A percentile compares a stretch with the other conserved stretches of the same genome.
phyloP scores from a whole-genome alignment of 1,284 basidiomycete genomes.

The Heterobasidion parviporum region DNA sequence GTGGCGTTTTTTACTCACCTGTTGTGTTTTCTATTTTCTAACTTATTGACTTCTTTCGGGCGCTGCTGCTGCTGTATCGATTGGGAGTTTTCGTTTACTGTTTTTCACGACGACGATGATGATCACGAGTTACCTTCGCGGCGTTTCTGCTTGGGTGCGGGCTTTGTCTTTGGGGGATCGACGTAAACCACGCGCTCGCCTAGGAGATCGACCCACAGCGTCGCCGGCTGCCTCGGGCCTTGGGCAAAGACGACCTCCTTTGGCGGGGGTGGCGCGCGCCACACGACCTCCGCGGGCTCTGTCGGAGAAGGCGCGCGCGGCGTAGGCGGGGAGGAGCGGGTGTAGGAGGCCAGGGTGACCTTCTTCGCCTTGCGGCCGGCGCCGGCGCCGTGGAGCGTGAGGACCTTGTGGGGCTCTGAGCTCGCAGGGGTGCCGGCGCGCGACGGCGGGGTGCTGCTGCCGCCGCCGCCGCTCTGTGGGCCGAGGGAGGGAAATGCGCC shows the following conservation, averaged over 20 bases:
- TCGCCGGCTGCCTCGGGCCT: not conserved
- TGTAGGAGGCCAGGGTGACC: not conserved
- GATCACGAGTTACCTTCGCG: no score
- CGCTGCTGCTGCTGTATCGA: no score
- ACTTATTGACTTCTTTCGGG: no score
- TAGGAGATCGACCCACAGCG: not conserved
- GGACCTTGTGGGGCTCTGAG: not conserved
- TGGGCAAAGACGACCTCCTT: not conserved
- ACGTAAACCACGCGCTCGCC: not conserved
- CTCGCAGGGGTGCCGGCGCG: no score
- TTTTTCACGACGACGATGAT: no score
- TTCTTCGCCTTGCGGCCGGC: not conserved
- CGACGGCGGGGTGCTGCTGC: not conserved
- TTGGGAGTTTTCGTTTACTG: no score
- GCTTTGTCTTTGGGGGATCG: not conserved
- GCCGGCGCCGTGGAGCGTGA: not conserved
- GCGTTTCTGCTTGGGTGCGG: no score
- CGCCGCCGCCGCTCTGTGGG: not conserved
- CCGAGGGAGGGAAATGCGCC: constrained; percentile 56
- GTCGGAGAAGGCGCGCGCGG: not conserved
- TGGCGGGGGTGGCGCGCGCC: not conserved
- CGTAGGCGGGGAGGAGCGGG: not conserved
- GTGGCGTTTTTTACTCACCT: no score
- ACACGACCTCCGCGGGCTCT: not conserved
- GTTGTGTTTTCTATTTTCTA: no score